Evolutionary conservation across 148 eudicot species (phyloP).

Genomic region (Talinum fruticosum): DNA sequence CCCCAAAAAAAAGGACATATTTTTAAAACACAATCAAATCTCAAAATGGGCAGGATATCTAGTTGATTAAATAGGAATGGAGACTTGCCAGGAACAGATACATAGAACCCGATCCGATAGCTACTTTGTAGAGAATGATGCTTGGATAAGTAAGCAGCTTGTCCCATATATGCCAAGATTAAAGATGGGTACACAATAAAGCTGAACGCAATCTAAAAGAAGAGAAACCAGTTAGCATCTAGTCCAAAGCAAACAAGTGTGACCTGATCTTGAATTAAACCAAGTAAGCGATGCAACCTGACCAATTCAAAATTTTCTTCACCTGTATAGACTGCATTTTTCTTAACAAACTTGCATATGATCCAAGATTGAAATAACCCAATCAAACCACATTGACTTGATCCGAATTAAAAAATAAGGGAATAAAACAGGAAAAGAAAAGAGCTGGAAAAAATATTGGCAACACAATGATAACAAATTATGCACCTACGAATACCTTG

Average conservation of each 20-base stretch:
- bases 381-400: too few relatives aligned
- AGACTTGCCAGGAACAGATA: slow-evolving; percentile 33
- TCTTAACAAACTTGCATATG: not conserved
- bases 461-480: not conserved
- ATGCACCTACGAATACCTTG: slow-evolving; percentile 19
- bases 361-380: too few relatives aligned
- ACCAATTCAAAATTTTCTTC: not conserved
- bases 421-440: too few relatives aligned
- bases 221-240: slow-evolving; percentile 8
- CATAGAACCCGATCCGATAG: slow-evolving; percentile 39
- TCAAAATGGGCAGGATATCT: not conserved
- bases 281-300: not conserved
- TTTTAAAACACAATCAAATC: not conserved
- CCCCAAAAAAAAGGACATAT: not conserved
- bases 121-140: slow-evolving; percentile 40
- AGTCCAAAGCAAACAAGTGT: not conserved
- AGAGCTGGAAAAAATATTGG: not conserved
- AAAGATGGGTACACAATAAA: slow-evolving; percentile 76
- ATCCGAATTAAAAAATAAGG: too few relatives aligned
- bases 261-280: not conserved
- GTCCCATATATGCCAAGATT: slow-evolving; percentile 75
- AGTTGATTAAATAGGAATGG: not conserved
- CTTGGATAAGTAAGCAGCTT: slow-evolving; percentile 67
- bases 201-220: slow-evolving; percentile 71
- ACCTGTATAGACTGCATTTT: not conserved